Evolutionary conservation across 2,329 filamentous ascomycete species (phyloP).

Genomic region (Epichloe festucae): DNA sequence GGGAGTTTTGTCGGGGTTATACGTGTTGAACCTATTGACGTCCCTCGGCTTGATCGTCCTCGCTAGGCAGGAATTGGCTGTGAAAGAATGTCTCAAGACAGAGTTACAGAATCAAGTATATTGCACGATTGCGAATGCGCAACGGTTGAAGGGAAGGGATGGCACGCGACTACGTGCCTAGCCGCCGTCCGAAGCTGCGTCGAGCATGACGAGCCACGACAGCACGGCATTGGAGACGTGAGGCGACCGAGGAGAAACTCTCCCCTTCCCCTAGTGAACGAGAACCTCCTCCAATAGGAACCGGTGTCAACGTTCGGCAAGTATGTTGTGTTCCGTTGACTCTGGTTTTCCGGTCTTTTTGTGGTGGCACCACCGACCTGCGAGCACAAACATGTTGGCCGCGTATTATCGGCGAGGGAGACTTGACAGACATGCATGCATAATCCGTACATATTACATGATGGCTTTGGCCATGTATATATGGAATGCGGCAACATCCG

Average conservation of each 20-base stretch:
- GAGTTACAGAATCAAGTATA: background rate
- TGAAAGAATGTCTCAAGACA: background rate
- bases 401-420: too few species aligned
- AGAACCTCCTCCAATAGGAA: background rate
- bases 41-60: too few species aligned
- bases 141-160: background rate
- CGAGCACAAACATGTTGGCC: too few species aligned
- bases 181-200: too few species aligned
- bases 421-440: too few species aligned
- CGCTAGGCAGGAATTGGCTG: background rate
- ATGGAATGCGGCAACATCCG: too few species aligned
- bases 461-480: too few species aligned
- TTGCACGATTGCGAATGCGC: background rate
- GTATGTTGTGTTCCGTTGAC: background rate
- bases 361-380: background rate
- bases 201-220: too few species aligned
- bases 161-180: too few species aligned
- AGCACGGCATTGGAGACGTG: background rate
- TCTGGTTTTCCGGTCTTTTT: background rate
- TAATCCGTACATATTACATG: too few species aligned
- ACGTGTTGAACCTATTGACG: too few species aligned
- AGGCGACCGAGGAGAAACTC: background rate
- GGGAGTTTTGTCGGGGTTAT: background rate
- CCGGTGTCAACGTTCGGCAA: background rate
- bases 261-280: background rate